Conservation (phyloP, 2,329 filamentous ascomycete species). For the Fusarium nygamai region DNA sequence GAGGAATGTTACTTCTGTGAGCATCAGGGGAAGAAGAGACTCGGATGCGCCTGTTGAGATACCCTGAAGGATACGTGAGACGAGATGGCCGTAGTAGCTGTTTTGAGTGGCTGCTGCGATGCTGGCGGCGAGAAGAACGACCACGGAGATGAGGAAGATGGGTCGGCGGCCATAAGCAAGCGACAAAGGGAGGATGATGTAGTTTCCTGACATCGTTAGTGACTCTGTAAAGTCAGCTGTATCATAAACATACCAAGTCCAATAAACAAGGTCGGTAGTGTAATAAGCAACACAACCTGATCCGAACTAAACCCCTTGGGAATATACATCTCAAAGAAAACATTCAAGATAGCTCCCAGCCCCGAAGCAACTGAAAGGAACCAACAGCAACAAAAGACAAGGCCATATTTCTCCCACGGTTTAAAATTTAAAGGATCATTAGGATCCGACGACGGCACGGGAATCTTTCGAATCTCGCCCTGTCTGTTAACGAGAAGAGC, state of each 20-base stretch:
- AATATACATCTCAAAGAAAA: slow-evolving; percentile 10
- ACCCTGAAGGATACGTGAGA: background rate
- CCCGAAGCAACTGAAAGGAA: slow-evolving; percentile 5
- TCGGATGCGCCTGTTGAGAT: slow-evolving; percentile 6
- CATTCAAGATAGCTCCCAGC: slow-evolving; percentile 2
- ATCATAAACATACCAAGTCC: background rate
- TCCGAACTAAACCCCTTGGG: slow-evolving; percentile 5
- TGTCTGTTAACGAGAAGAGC: slow-evolving; percentile 1
- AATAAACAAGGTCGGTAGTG: slow-evolving; percentile 4
- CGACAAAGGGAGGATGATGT: slow-evolving; percentile 7
- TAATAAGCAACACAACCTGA: slow-evolving; percentile 9
- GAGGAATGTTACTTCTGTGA: slow-evolving; percentile 8
- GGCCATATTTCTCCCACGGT: slow-evolving; percentile 10
- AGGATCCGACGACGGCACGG: slow-evolving; percentile 1
- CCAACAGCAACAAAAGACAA: slow-evolving; percentile 18
- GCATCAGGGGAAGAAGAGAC: slow-evolving; percentile 8
- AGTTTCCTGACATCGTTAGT: background rate
- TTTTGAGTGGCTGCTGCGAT: background rate
- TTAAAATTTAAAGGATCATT: slow-evolving; percentile 13
- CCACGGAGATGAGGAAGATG: background rate
- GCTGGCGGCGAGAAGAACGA: background rate
- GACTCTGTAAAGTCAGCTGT: fast-evolving
- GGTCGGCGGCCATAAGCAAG: slow-evolving; percentile 9
- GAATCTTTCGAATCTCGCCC: slow-evolving; percentile 13
- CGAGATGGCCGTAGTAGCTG: slow-evolving; percentile 1